These are phyloP conservation scores for Ricinus communis DNA, from an alignment of 345 rosid genomes.

Conservation along the genomic window DNA sequence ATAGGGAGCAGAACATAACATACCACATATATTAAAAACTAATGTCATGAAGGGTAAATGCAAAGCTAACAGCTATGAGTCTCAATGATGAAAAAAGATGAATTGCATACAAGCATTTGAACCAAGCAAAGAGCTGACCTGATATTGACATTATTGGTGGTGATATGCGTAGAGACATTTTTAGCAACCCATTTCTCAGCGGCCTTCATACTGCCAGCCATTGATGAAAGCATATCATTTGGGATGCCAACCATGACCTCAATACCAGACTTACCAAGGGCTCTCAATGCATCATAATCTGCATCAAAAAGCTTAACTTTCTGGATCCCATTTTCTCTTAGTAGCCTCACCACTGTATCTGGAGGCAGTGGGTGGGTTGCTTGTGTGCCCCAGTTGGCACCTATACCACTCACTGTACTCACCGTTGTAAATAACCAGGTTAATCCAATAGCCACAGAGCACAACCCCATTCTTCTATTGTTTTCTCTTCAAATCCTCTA, in stretches of 20 bases:
- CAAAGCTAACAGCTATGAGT: no score
- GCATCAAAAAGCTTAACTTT: slow-evolving; percentile 97
- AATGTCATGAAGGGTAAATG: not conserved
- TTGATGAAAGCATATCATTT: slow-evolving; percentile 72
- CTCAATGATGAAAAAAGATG: not conserved
- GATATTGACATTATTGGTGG: slow-evolving; percentile 61
- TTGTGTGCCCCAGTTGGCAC: slow-evolving; percentile 89
- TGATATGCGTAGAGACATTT: slow-evolving; percentile 70
- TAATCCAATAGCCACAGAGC: slow-evolving; percentile 22
- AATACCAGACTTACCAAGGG: slow-evolving; percentile 67
- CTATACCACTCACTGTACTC: slow-evolving; percentile 41
- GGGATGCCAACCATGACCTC: slow-evolving; percentile 99
- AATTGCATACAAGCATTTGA: not conserved
- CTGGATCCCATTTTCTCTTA: slow-evolving; percentile 67
- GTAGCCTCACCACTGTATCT: slow-evolving; percentile 61
- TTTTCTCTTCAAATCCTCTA: slow-evolving; percentile 15
- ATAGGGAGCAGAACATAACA: not conserved
- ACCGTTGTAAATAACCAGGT: slow-evolving; percentile 30
- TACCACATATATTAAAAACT: not conserved
- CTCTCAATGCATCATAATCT: slow-evolving; percentile 59
- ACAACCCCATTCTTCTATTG: slow-evolving; percentile 28
- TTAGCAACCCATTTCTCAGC: slow-evolving; percentile 94
- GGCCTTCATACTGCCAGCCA: slow-evolving; percentile 66
- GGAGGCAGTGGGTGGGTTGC: slow-evolving; percentile 76
- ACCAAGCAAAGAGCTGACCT: slow-evolving; percentile 42